Evolutionary conservation across 768 basidiomycete species (phyloP), one percentile per base, ranked within the genome.

Genomic region (Hirschioporus abietinus): DNA sequence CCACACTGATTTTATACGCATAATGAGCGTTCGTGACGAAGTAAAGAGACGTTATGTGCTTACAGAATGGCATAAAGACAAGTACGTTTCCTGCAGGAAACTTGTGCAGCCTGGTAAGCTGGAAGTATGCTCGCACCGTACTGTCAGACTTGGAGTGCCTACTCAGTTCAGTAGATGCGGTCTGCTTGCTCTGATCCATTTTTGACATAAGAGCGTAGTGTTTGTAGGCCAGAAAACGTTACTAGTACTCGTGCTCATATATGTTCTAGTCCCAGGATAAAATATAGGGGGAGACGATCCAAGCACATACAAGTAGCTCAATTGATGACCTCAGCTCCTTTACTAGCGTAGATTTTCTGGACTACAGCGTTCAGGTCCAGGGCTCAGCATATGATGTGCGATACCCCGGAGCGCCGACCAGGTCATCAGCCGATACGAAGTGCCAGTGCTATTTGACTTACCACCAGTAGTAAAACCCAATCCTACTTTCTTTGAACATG

Each of bases 1-100:
- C 67, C 69, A 73, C 8, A 69, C 72, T 73, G 35, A 20, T 52
- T 15, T 12, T 15, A 10, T 1, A 15, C 12, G 4, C 15, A 2
- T 3, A 2, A 20, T 52, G 15, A 52, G 20, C 42, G 20, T 52
- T 15, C 6, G 20, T 15, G 12, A 15, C 12, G 42, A 52, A 15
- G 4, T 3, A 3, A 15, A 27, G 34, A 23, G 23, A 18, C 7
- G 23, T 18, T 61, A 24, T 7, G 20, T 18, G 60, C 60, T 26
- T 24, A 61, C 60, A 26, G 23, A 35, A 61, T 26, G 60, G 60
- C 17, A 26, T 10, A 61, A 61, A 61, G 26, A 61, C 34, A 18
- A 61, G 34, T n/a, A 61, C 26, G 12, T 26, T 27, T 15, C 60
- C 60, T 27, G 34, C 34, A 17, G 60, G 60, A 61, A 61, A 61